Evolutionary conservation across 371 early-diverging fungal species (phyloP).

Genomic region (Rhizopus delemar): DNA sequence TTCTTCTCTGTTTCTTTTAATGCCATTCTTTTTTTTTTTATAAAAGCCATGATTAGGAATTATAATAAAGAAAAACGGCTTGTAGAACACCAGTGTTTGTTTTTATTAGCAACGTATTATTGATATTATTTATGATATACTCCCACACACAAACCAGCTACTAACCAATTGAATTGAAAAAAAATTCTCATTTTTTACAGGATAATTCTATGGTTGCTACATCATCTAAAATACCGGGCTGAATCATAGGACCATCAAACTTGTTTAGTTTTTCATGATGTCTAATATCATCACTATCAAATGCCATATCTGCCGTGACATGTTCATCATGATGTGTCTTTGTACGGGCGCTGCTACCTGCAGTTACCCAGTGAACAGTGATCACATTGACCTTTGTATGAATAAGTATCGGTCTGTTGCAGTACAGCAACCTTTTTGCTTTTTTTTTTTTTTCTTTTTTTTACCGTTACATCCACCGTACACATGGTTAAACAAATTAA

Average conservation of each 20-base stretch:
- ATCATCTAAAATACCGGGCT: constrained; percentile 18
- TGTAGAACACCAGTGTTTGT: too few species aligned
- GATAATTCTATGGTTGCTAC: background rate
- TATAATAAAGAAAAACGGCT: too few species aligned
- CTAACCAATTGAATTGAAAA: too few species aligned
- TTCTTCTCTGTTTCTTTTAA: too few species aligned
- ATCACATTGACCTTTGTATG: constrained; percentile 39
- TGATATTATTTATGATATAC: too few species aligned
- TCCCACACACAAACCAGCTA: too few species aligned
- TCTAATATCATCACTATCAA: constrained; percentile 15
- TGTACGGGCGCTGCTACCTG: constrained; percentile 17
- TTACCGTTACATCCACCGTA: background rate
- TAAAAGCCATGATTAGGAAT: too few species aligned
- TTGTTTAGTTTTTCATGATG: constrained; percentile 14
- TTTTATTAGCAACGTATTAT: too few species aligned
- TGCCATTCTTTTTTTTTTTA: too few species aligned
- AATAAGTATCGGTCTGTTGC: too few species aligned
- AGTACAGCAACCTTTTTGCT: too few species aligned
- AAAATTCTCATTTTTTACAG: too few species aligned
- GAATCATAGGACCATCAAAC: constrained; percentile 17
- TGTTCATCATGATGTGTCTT: constrained; percentile 19
- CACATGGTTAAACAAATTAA: constrained; percentile 56
- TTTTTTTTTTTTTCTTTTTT: background rate
- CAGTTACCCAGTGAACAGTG: constrained; percentile 59
- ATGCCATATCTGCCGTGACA: constrained; percentile 24